Conservation (phyloP, 2,329 filamentous ascomycete genomes). For the Thielaviopsis populi region DNA sequence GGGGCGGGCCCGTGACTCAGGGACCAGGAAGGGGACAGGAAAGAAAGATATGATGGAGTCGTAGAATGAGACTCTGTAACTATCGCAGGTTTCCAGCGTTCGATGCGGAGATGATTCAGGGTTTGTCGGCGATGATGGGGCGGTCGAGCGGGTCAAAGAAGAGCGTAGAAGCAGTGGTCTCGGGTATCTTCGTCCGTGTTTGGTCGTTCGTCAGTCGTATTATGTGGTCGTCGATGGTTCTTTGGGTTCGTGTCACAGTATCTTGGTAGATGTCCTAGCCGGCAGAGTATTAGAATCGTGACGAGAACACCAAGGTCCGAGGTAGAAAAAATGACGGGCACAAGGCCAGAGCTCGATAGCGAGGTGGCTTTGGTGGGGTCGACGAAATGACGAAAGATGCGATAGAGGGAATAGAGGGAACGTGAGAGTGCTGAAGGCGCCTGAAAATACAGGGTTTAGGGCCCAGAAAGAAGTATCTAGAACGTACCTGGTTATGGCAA, state of each 20-base stretch:
- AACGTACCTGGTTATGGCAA: neutral
- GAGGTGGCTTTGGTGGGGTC: slow-evolving; percentile 1
- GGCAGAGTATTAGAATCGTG: neutral
- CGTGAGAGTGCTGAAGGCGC: neutral
- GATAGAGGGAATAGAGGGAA: neutral
- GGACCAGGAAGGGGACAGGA: neutral
- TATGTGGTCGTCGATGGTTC: neutral
- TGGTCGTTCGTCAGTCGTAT: neutral
- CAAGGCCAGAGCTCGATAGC: neutral
- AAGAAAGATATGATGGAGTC: neutral
- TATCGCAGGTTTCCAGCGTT: neutral
- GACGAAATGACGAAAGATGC: slow-evolving; percentile 3
- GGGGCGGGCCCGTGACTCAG: neutral
- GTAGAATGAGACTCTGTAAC: neutral
- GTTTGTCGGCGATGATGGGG: neutral
- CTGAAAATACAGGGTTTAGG: neutral
- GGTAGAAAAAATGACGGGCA: neutral
- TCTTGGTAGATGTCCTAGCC: neutral
- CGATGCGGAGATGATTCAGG: neutral
- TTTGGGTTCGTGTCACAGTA: neutral
- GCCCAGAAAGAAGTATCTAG: neutral
- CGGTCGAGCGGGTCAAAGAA: neutral
- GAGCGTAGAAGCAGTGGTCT: neutral
- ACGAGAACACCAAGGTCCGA: neutral
- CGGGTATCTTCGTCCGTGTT: neutral